phyloP scores from a whole-genome alignment of 441 rosid species.

The Melastoma candidum region DNA sequence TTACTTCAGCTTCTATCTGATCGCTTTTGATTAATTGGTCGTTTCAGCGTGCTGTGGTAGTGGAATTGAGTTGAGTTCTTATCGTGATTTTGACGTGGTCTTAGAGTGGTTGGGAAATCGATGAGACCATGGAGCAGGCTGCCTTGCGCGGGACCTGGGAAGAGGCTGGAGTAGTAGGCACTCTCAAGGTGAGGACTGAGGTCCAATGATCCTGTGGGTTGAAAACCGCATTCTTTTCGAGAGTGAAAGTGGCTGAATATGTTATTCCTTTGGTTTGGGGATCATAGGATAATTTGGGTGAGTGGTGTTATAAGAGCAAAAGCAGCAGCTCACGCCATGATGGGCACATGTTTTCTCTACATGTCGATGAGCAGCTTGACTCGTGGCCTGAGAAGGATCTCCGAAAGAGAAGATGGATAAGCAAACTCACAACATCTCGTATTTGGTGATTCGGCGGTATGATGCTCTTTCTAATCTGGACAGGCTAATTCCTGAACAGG shows the following conservation, averaged over 20 bases:
- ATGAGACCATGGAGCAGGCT: slow-evolving; percentile 2
- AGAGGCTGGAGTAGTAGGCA: slow-evolving; percentile 7
- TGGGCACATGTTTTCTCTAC: slow-evolving; percentile 5
- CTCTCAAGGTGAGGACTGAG: neutral
- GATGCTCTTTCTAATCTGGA: neutral
- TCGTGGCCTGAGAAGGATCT: slow-evolving; percentile 7
- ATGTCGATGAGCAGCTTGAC: slow-evolving; percentile 4
- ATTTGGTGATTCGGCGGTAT: no score
- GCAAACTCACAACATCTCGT: neutral
- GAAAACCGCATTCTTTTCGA: no score
- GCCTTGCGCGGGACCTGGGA: neutral
- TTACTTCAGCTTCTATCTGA: no score
- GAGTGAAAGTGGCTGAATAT: neutral
- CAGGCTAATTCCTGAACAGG: neutral
- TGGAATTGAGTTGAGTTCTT: neutral
- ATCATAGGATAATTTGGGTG: slow-evolving; percentile 5
- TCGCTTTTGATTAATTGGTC: neutral
- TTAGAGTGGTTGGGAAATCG: slow-evolving; percentile 8
- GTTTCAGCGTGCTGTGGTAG: no score
- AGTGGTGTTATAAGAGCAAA: slow-evolving; percentile 5
- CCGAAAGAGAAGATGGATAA: slow-evolving; percentile 7
- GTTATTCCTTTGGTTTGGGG: neutral
- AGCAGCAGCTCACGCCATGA: slow-evolving; percentile 4
- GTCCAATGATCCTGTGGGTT: no score
- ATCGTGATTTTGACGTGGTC: neutral